Evolutionary conservation across 75 land plant species (phyloP).

Genomic region (Picea sitchensis): DNA sequence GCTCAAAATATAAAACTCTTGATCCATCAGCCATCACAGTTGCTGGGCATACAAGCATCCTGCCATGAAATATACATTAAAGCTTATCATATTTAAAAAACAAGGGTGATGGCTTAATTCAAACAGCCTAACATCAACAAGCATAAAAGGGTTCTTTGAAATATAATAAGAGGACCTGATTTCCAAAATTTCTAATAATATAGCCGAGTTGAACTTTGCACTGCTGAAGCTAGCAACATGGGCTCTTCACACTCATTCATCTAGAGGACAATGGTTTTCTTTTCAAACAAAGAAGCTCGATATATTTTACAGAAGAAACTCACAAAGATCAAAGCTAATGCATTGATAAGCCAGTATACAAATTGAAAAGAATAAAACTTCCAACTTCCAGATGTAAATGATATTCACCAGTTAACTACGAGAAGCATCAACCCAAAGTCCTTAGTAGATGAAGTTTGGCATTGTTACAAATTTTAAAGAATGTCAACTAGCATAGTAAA

Average conservation of each 20-base stretch:
- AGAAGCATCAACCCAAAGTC: too few relatives aligned
- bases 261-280: background rate
- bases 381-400: too few relatives aligned
- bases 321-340: too few relatives aligned
- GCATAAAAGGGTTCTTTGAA: background rate
- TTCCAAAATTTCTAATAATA: background rate
- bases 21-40: conserved; percentile 89
- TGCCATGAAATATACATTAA: conserved; percentile 18
- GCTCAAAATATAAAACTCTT: conserved; percentile 82
- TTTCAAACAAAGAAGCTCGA: too few relatives aligned
- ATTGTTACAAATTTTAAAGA: too few relatives aligned
- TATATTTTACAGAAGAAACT: too few relatives aligned
- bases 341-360: too few relatives aligned
- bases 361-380: too few relatives aligned
- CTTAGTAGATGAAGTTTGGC: too few relatives aligned
- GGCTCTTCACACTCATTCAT: background rate
- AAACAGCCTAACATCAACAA: background rate
- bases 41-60: conserved; percentile 89
- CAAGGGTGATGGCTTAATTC: background rate
- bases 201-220: background rate
- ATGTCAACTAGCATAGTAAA: too few relatives aligned
- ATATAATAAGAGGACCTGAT: background rate
- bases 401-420: too few relatives aligned
- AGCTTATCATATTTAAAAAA: background rate
- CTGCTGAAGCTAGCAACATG: background rate